These are phyloP conservation scores for Cymbopogon flexuosus DNA, from an alignment of 202 grass and related monocot genomes.

Conservation along the genomic window DNA sequence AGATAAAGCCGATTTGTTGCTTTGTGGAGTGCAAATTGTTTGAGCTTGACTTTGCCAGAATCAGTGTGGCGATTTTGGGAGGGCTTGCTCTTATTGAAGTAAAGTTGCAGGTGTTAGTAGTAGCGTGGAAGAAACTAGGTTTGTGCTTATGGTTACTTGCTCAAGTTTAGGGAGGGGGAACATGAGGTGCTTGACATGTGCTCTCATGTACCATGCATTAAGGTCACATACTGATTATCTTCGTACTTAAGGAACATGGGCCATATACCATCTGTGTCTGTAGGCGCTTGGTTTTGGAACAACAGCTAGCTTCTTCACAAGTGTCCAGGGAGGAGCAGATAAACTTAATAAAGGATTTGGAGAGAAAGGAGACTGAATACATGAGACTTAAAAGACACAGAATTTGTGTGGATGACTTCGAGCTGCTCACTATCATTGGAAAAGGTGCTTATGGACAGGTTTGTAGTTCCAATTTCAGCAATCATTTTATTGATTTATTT, in stretches of 20 bases:
- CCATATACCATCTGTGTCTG: background rate
- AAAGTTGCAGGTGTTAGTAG: background rate
- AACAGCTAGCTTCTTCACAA: constrained; percentile 69
- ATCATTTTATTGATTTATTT: background rate
- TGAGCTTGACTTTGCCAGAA: background rate
- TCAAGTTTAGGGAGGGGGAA: background rate
- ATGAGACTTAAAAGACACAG: constrained; percentile 87
- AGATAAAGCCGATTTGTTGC: background rate
- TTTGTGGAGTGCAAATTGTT: background rate
- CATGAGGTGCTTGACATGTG: background rate
- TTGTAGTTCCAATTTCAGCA: constrained; percentile 29
- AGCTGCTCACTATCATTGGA: constrained; percentile 83
- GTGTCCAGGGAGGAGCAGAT: constrained; percentile 72
- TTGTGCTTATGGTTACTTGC: background rate
- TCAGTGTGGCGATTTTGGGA: background rate
- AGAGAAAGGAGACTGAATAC: constrained; percentile 88
- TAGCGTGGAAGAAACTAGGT: background rate
- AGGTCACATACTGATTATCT: background rate
- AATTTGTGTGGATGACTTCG: constrained; percentile 92
- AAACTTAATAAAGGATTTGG: constrained; percentile 70
- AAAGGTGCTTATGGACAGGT: constrained; percentile 93
- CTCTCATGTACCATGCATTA: background rate
- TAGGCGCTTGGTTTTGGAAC: constrained; percentile 77
- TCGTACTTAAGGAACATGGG: background rate
- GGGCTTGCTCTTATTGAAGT: background rate